Evolutionary conservation across 331 rosid species (phyloP).

Genomic region (Rosa hybrid): DNA sequence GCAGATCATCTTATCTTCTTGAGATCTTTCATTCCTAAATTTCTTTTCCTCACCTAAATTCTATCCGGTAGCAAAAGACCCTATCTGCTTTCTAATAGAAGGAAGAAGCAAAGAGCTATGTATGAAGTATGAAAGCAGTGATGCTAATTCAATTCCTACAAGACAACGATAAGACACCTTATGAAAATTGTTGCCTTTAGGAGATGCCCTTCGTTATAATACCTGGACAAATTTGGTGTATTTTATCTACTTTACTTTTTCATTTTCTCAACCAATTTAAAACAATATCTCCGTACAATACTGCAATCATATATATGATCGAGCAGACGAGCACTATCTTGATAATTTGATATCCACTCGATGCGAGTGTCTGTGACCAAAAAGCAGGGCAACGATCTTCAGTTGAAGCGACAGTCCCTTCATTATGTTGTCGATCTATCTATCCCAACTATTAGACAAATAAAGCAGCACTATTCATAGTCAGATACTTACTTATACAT

Average conservation of each 20-base stretch:
- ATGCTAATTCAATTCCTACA: not conserved
- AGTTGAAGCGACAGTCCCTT: not conserved
- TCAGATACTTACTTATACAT: too few relatives aligned
- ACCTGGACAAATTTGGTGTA: not conserved
- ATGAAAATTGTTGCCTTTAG: not conserved
- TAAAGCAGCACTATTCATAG: constrained; percentile 4
- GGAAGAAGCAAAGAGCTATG: not conserved
- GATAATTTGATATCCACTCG: not conserved
- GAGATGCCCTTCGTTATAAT: too few relatives aligned
- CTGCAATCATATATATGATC: not conserved
- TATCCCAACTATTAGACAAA: not conserved
- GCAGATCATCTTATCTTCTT: not conserved
- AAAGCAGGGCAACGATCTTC: not conserved
- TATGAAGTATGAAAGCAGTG: not conserved
- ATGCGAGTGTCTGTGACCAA: not conserved
- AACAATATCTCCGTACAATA: not conserved
- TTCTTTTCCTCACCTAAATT: not conserved
- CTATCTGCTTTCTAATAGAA: not conserved
- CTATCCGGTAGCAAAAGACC: not conserved
- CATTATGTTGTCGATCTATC: constrained; percentile 1
- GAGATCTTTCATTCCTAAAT: not conserved
- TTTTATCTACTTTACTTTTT: not conserved
- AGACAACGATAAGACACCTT: not conserved
- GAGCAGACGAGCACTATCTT: not conserved
- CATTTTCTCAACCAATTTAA: not conserved